phyloP scores from a whole-genome alignment of 495 filamentous ascomycete species.

The Lindgomyces ingoldianus region DNA sequence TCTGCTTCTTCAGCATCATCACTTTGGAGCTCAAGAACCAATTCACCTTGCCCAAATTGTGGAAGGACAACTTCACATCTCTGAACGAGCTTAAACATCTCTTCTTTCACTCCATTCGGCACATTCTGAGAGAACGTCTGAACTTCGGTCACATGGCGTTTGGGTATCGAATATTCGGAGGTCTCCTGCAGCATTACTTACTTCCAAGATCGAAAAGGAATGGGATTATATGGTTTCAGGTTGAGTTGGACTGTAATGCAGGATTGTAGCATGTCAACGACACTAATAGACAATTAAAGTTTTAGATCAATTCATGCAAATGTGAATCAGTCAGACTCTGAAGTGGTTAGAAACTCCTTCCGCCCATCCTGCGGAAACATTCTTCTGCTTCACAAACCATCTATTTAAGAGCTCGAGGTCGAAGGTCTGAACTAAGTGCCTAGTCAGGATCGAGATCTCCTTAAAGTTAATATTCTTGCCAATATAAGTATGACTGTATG shows the following conservation, averaged over 20 bases:
- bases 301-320: neutral
- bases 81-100: neutral
- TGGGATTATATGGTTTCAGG: too few species aligned
- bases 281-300: neutral
- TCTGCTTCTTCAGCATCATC: neutral
- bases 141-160: neutral
- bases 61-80: neutral
- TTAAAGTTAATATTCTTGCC: too few species aligned
- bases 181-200: too few species aligned
- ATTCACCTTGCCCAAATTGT: conserved; percentile 13
- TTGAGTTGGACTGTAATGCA: neutral
- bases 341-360: neutral
- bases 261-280: neutral
- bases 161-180: too few species aligned
- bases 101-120: neutral
- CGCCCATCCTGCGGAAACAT: neutral
- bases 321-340: neutral
- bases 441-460: too few species aligned
- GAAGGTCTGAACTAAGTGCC: neutral
- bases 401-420: neutral
- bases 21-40: conserved; percentile 12
- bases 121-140: neutral
- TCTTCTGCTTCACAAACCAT: neutral
- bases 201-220: too few species aligned
- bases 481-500: neutral